Conservation (phyloP, 179 eudicot species). For the Camellia oleifera region DNA sequence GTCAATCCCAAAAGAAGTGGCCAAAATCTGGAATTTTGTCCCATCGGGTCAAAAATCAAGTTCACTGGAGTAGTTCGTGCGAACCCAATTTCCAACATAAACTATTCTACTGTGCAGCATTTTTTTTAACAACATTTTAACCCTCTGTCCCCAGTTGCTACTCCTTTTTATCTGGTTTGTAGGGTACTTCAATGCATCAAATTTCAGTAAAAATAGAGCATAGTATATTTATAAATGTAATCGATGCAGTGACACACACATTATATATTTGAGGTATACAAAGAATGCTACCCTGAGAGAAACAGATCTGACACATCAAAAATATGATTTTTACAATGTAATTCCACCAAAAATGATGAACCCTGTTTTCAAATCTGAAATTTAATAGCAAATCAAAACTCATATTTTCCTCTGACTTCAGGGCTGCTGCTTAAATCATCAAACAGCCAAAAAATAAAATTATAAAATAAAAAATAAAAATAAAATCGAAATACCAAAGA, state of each 20-base stretch:
- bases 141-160: neutral
- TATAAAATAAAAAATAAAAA: neutral
- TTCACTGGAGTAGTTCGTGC: neutral
- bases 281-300: too few species aligned
- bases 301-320: neutral
- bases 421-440: neutral
- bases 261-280: neutral
- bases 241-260: neutral
- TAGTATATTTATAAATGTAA: too few species aligned
- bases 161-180: neutral
- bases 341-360: neutral
- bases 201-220: neutral
- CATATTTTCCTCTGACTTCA: neutral
- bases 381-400: neutral
- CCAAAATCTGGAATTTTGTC: neutral
- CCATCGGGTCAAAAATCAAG: neutral
- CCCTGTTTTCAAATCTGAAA: neutral
- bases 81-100: neutral
- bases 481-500: neutral
- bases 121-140: too few species aligned
- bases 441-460: neutral
- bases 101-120: too few species aligned
- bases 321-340: neutral
- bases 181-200: neutral
- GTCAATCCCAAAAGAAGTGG: neutral